Evolutionary conservation across 495 filamentous ascomycete genomes (phyloP).

Genomic region (Geoglossum glabrum): DNA sequence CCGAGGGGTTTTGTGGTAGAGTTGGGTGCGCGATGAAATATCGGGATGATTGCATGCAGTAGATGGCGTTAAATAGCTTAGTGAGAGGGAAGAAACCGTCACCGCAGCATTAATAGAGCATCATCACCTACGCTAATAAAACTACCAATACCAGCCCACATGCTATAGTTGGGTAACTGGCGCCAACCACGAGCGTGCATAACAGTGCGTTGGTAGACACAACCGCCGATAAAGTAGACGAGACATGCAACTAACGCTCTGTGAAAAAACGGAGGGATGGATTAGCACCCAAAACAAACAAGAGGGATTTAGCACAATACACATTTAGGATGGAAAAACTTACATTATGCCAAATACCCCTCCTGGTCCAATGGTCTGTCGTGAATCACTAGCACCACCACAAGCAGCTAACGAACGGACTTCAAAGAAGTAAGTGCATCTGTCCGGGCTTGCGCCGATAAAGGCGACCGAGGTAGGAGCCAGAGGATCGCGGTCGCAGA

Average conservation of each 20-base stretch:
- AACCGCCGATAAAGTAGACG: constrained; percentile 80
- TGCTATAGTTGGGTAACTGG: constrained; percentile 80
- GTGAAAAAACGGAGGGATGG: background rate
- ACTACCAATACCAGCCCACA: constrained; percentile 76
- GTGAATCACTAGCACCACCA: constrained; percentile 40
- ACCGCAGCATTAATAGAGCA: too few relatives aligned
- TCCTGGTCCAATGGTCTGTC: constrained; percentile 52
- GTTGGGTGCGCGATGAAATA: too few relatives aligned
- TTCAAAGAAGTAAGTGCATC: constrained; percentile 95
- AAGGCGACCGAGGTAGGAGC: constrained; percentile 49
- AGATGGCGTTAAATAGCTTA: too few relatives aligned
- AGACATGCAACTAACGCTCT: constrained; percentile 51
- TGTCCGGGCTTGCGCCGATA: constrained; percentile 61
- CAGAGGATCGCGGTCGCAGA: constrained; percentile 62
- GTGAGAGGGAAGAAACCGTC: too few relatives aligned
- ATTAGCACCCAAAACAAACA: background rate
- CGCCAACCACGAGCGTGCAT: constrained; percentile 90
- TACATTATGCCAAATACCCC: constrained; percentile 88
- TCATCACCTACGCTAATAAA: constrained; percentile 60
- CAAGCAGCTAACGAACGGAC: constrained; percentile 76
- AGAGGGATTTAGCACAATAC: background rate
- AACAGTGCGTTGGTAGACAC: constrained; percentile 88
- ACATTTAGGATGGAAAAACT: constrained; percentile 16
- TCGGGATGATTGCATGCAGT: background rate
- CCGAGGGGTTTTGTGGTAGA: too few relatives aligned